Evolutionary conservation across 2,329 filamentous ascomycete species (phyloP), one percentile per base, ranked within the genome.

Genomic region (Aureobasidium namibiae): DNA sequence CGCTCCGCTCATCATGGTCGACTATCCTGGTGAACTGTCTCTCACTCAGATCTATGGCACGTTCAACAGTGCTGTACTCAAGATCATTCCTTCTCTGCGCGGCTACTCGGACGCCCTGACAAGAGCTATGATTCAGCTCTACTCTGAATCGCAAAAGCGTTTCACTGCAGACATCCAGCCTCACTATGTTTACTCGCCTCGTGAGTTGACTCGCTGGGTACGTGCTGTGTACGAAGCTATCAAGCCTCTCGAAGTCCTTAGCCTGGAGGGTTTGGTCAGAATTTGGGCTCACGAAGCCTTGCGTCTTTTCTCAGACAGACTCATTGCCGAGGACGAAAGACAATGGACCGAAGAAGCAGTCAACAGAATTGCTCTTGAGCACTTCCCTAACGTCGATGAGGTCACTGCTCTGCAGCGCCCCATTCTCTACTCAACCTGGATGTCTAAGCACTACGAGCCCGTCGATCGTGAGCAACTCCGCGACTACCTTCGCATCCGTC

Each of bases 231-330:
- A 99, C 67, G 94, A 99, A 74, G 92, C 94, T 0, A 95, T 99
- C 64, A 85, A 89, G 62, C 94, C 95, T 13, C 82, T 99, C 13
- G 94, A 99, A 73, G 88, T 81, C 11, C 79, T 99, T 23, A 85
- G 90, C 1, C 77, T 97, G 2, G 95, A 99, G 75, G 94, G 94
- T 0, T 80, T 99, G 49, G 87, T 99, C 42, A 87, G 94, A 39
- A 96, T 99, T 64, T 99, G 94, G 94, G 92, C 95, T 0, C 94
- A 99, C 66, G 94, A 99, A 76, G 94, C 95, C 60, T 78, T 99
- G 50, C 88, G 94, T 50, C 80, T 99, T 44, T 99, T 99, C 83
- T 92, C 96, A 68, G 94, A 99, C 80, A 88, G 94, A 78, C 83
- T 99, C 48, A 94, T 99, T 33, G 88, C 84, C 0, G 94, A 97